These are phyloP conservation scores for Penicillium cataractarum DNA, from an alignment of 495 filamentous ascomycete genomes.

Conservation along the genomic window DNA sequence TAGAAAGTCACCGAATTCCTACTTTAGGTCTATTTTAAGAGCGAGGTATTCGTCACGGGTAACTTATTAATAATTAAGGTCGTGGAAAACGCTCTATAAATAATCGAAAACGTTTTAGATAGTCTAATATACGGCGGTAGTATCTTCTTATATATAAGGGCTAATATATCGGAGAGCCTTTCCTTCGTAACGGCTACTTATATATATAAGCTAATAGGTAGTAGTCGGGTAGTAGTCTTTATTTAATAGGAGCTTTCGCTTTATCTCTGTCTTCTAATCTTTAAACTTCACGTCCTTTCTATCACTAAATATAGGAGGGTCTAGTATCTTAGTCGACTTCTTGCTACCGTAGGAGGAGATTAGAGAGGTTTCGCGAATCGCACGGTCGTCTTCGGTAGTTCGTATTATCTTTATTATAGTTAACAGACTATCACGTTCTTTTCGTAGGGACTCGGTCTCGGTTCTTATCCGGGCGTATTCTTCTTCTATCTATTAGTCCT, in stretches of 20 bases:
- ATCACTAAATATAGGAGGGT: background rate
- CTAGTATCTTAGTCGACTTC: background rate
- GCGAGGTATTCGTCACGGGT: background rate
- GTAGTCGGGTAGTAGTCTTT: slow-evolving; percentile 1
- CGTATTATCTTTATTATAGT: background rate
- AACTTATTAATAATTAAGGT: background rate
- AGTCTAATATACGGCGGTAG: background rate
- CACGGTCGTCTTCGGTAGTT: background rate
- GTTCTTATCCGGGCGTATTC: background rate
- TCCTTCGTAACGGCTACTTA: background rate
- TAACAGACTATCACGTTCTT: background rate
- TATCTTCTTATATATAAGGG: background rate
- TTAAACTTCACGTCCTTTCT: background rate
- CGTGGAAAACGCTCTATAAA: background rate
- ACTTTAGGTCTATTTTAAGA: background rate
- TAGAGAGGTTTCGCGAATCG: background rate
- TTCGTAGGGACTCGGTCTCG: background rate
- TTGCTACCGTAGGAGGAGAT: background rate
- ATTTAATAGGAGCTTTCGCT: background rate
- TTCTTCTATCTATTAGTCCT: background rate
- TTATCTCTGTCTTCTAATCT: background rate
- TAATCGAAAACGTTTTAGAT: background rate
- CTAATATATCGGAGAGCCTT: background rate
- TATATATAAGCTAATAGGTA: background rate
- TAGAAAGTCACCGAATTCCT: slow-evolving; percentile 1